Conservation (phyloP, 306 rosid species). For the Cucumis melo region DNA sequence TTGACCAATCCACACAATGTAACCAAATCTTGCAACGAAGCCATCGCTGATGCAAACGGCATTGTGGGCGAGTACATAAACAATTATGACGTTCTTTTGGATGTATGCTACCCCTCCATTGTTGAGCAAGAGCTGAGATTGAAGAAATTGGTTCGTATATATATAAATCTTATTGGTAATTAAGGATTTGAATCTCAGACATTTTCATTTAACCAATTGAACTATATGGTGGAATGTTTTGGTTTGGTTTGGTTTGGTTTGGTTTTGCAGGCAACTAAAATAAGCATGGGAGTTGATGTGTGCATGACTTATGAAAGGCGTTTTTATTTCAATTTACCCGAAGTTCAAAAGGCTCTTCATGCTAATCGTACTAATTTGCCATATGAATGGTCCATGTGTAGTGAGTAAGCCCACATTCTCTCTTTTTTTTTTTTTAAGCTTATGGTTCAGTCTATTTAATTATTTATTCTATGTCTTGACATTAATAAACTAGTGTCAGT, state of each 20-base stretch:
- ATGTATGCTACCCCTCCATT: constrained; percentile 76
- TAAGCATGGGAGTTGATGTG: constrained; percentile 67
- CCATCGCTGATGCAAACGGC: constrained; percentile 28
- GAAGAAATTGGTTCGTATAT: constrained; percentile 33
- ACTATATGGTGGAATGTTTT: not conserved
- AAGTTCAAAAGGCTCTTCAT: constrained; percentile 88
- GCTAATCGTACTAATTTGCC: constrained; percentile 84
- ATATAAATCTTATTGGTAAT: too few relatives aligned
- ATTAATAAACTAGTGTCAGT: too few relatives aligned
- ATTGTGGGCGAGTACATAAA: constrained; percentile 51
- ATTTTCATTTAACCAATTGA: not conserved
- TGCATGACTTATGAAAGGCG: constrained; percentile 51
- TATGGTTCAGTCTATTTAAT: not conserved
- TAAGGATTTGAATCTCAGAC: too few relatives aligned
- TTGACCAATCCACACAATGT: constrained; percentile 35
- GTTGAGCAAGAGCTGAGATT: constrained; percentile 72
- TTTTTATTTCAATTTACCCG: constrained; percentile 61
- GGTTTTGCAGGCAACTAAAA: constrained; percentile 54
- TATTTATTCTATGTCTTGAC: too few relatives aligned
- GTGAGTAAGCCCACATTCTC: constrained; percentile 27
- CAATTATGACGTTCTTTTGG: constrained; percentile 68
- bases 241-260: not conserved
- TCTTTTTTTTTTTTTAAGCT: not conserved
- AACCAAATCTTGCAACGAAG: constrained; percentile 34
- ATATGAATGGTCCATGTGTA: constrained; percentile 67